A percentile compares a stretch with the other conserved stretches of the same genome.
phyloP scores from a whole-genome alignment of 805 yeast genomes.

The Schwanniomyces occidentalis region DNA sequence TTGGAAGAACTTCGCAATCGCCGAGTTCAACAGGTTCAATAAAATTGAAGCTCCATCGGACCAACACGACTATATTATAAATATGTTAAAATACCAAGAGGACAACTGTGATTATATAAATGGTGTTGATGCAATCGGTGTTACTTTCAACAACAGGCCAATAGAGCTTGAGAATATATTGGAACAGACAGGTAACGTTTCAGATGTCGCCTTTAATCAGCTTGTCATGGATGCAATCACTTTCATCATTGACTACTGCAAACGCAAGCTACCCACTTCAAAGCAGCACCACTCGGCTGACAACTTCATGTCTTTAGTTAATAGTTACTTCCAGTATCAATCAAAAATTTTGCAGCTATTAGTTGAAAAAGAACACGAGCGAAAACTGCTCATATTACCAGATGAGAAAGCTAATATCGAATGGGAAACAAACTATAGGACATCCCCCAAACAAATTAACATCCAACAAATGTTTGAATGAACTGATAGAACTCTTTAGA shows the following conservation, averaged over 20 bases:
- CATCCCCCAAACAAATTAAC: conserved; percentile 9
- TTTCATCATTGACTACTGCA: conserved; percentile 5
- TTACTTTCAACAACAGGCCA: conserved; percentile 5
- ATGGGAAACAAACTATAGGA: conserved; percentile 15
- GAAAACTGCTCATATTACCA: conserved; percentile 10
- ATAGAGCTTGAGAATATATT: not conserved
- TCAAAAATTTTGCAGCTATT: conserved; percentile 6
- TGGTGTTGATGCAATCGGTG: conserved; percentile 25
- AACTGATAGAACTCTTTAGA: too few relatives aligned
- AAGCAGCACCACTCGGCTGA: not conserved
- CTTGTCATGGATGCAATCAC: not conserved
- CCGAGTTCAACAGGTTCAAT: conserved; percentile 14
- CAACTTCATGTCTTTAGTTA: not conserved
- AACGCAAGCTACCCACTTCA: not conserved
- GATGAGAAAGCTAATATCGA: conserved; percentile 12
- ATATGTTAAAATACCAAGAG: conserved; percentile 24
- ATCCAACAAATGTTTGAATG: too few relatives aligned
- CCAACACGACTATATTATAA: conserved; percentile 12
- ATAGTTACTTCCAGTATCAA: conserved; percentile 5
- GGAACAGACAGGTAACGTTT: not conserved
- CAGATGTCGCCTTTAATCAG: conserved; percentile 1
- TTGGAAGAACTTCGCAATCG: conserved; percentile 21
- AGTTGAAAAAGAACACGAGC: conserved; percentile 7
- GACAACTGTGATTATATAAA: conserved; percentile 24
- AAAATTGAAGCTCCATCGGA: conserved; percentile 26